Percentiles rank a stretch among this genome's conserved stretches.
These are phyloP conservation scores for Yarrowia osloensis DNA, from an alignment of 805 yeast species.

Conservation along the genomic window DNA sequence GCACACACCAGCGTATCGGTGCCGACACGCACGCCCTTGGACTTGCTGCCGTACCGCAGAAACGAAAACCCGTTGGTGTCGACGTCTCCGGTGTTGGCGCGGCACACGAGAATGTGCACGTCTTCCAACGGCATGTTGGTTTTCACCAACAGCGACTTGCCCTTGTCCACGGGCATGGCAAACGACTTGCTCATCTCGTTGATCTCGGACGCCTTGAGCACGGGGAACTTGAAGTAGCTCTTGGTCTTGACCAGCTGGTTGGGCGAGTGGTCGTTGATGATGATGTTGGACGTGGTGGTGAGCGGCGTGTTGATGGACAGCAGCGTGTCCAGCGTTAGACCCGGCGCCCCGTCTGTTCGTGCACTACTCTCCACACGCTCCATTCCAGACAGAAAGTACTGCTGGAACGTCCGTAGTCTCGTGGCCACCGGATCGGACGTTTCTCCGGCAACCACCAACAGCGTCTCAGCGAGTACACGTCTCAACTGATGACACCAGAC, in stretches of 20 bases:
- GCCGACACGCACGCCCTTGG: neutral
- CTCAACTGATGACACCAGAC: conserved; percentile 93
- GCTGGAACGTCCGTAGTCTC: conserved; percentile 51
- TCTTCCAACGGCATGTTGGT: conserved; percentile 5
- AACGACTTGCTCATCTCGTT: conserved; percentile 16
- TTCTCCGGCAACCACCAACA: conserved; percentile 54
- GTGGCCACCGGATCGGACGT: conserved; percentile 46
- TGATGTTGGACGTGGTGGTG: neutral
- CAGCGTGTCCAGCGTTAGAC: neutral
- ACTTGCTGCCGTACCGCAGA: conserved; percentile 2
- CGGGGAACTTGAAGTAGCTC: conserved; percentile 17
- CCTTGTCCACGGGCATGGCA: conserved; percentile 4
- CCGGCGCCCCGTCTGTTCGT: neutral
- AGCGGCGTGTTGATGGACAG: neutral
- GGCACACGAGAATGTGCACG: conserved; percentile 9
- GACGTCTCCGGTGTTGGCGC: neutral
- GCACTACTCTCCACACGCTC: conserved; percentile 32
- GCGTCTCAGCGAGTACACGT: conserved; percentile 54
- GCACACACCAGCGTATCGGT: conserved; percentile 17
- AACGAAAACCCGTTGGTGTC: conserved; percentile 2
- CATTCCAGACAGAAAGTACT: conserved; percentile 43
- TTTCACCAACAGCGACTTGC: neutral
- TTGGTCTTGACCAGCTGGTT: conserved; percentile 27
- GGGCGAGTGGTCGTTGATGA: conserved; percentile 30
- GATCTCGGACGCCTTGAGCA: conserved; percentile 14